Percentiles rank a stretch among this genome's conserved stretches.
These are phyloP conservation scores for Nepenthes gracilis DNA, from an alignment of 148 eudicot species.

Conservation along the genomic window DNA sequence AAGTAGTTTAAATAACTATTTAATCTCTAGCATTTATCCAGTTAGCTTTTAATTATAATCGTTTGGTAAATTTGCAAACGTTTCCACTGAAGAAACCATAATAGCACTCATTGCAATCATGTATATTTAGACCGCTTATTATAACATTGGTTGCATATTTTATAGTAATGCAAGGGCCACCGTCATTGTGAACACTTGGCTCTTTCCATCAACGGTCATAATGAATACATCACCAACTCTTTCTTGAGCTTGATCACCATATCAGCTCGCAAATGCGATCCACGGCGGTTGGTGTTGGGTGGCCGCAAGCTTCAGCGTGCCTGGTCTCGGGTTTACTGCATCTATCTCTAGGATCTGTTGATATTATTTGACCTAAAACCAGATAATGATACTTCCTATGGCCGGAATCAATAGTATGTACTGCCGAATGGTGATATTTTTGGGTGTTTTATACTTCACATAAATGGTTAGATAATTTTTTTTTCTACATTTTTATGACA, in stretches of 20 bases:
- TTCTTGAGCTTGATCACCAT: constrained; percentile 47
- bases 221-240: constrained; percentile 52
- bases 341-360: constrained; percentile 26
- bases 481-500: too few relatives aligned
- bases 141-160: constrained; percentile 53
- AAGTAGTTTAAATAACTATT: too few relatives aligned
- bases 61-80: constrained; percentile 32
- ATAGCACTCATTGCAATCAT: constrained; percentile 34
- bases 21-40: constrained; percentile 31
- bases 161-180: constrained; percentile 56
- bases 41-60: constrained; percentile 50
- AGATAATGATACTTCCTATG: too few relatives aligned
- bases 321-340: constrained; percentile 47
- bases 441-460: too few relatives aligned
- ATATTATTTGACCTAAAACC: too few relatives aligned
- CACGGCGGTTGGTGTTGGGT: constrained; percentile 56
- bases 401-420: too few relatives aligned
- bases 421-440: too few relatives aligned
- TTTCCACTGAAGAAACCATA: constrained; percentile 1
- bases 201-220: constrained; percentile 64
- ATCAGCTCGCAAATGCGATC: constrained; percentile 41
- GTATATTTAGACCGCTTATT: constrained; percentile 44
- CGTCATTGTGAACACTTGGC: constrained; percentile 49
- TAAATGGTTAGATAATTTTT: too few relatives aligned
- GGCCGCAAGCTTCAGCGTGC: constrained; percentile 39